Base-by-base conservation (phyloP, 345 rosid genomes). In the Dipteronia dyeriana region DNA sequence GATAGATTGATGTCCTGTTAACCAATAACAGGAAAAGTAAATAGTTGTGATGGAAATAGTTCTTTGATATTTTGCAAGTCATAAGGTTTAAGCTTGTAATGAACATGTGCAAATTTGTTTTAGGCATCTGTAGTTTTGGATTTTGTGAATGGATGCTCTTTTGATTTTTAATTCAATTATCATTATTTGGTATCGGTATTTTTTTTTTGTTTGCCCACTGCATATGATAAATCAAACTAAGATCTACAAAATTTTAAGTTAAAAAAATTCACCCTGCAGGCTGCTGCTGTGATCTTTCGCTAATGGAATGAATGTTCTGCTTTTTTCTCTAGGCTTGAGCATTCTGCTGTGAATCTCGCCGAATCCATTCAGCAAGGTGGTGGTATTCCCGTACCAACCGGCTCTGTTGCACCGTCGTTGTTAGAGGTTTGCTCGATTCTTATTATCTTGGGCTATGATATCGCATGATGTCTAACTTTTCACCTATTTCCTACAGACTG, bases 371-470 rank as follows among this genome's bases (percentile, higher is more conserved):
- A 92, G 83, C 92, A 89, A 59, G 93, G 88, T 79, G 93, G 88
- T 79, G 81, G 88, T 86, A 78, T 84, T 71, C 89, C 89, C 19
- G 66, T 77, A 74, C 77, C 89, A 76, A 85, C 89, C 77, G 92
- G 90, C 81, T 91, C 96, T 53, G 92, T 75, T 82, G 91, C 95
- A 66, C 97, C 97, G 75, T 89, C 98, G 81, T 80, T 94, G 66
- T 76, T 96, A 26, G 99, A 96, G 98, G 99, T 96, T 76, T 75
- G 84, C 64, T 25, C 41, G 64, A 59, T 54, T 65, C 66, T 67
- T 75, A 4, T 56, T 25, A 39, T 82, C 74, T 75, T 83, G 61
- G 67, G 75, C 54, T 11, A 25, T 68, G 68, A 29, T 73, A 22
- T 57, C 68, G 19, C 49, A 39, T 66, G 64, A 67, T 60, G 66